Conservation (phyloP, 1,284 basidiomycete species). For the Cutaneotrichosporon daszewskae region DNA sequence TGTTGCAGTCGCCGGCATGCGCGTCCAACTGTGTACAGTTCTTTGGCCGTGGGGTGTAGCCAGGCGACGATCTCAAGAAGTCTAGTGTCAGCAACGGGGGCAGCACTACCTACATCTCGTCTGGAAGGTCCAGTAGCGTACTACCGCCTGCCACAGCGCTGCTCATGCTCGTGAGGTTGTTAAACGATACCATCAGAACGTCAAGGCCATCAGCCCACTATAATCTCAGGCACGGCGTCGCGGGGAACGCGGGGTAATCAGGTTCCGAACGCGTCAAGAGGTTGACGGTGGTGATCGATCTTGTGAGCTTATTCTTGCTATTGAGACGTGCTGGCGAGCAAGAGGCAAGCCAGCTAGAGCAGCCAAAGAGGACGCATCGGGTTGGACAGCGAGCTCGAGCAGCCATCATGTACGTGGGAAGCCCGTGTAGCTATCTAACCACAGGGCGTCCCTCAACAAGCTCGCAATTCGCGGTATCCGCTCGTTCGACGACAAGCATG, state of each 20-base stretch:
- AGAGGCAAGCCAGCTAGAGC: too few species aligned
- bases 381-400: too few species aligned
- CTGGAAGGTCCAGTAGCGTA: conserved; percentile 22
- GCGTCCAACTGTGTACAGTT: conserved; percentile 15
- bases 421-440: neutral
- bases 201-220: too few species aligned
- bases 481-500: conserved; percentile 89
- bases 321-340: too few species aligned
- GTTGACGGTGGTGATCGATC: neutral
- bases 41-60: conserved; percentile 20
- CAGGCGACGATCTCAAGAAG: conserved; percentile 23
- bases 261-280: neutral
- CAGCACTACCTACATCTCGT: conserved; percentile 31
- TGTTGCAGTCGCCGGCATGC: conserved; percentile 22
- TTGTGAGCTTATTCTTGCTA: neutral
- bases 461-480: conserved; percentile 68
- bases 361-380: neutral
- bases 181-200: too few species aligned
- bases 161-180: neutral
- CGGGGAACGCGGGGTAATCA: too few species aligned
- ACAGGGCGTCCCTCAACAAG: conserved; percentile 80
- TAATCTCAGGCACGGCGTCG: too few species aligned
- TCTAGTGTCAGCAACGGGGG: conserved; percentile 11
- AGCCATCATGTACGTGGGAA: neutral
- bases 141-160: neutral